Percentiles rank a stretch among this genome's conserved stretches.
These are phyloP conservation scores for Fusarium pseudoanthophilum DNA, from an alignment of 2,329 filamentous ascomycete genomes.

Conservation along the genomic window DNA sequence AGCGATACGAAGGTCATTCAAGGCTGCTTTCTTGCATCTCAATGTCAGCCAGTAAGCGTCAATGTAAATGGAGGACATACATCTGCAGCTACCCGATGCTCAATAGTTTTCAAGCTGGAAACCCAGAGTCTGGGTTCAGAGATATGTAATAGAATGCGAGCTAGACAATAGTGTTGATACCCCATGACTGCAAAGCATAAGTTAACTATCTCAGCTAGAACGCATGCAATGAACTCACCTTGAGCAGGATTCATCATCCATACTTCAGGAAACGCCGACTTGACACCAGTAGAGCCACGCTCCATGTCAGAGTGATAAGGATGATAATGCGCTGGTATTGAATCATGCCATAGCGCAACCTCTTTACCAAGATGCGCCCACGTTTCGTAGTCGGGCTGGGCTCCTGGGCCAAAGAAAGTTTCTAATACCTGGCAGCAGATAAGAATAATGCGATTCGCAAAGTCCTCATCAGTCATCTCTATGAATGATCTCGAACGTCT, in stretches of 20 bases:
- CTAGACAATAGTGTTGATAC: neutral
- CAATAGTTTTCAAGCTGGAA: neutral
- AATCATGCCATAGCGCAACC: slow-evolving; percentile 38
- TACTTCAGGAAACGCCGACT: slow-evolving; percentile 23
- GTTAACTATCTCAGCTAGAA: fast-evolving
- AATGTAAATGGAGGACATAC: neutral
- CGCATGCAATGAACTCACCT: neutral
- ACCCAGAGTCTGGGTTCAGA: neutral
- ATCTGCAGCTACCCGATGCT: neutral
- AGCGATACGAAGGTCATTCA: neutral
- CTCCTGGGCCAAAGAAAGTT: slow-evolving; percentile 47
- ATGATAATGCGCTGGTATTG: slow-evolving; percentile 16
- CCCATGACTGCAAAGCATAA: neutral
- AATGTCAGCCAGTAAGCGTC: fast-evolving
- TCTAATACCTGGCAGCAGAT: slow-evolving; percentile 48
- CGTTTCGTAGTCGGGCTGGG: slow-evolving; percentile 34
- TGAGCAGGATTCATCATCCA: slow-evolving; percentile 24
- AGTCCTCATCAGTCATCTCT: slow-evolving; percentile 39
- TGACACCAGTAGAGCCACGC: slow-evolving; percentile 13
- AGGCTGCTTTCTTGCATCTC: neutral
- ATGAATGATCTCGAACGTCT: slow-evolving; percentile 39
- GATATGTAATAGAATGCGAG: neutral
- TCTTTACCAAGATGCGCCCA: slow-evolving; percentile 40
- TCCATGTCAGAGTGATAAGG: slow-evolving; percentile 5
- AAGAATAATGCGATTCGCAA: slow-evolving; percentile 44